These are phyloP conservation scores for Lotus japonicus DNA, from an alignment of 306 rosid genomes.

Conservation along the genomic window DNA sequence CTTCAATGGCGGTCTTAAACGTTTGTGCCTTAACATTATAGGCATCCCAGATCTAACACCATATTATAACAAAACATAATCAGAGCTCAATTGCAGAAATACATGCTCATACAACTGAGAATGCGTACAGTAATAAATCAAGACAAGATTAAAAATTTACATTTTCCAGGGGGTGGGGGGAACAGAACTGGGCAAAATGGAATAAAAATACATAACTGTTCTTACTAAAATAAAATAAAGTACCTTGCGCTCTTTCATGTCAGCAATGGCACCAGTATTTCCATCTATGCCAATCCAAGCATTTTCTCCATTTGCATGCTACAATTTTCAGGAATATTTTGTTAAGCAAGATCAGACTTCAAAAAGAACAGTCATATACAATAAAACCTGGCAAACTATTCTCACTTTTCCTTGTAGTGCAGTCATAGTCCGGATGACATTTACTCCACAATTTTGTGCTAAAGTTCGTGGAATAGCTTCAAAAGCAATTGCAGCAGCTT, in stretches of 20 bases:
- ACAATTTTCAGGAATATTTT: conserved; percentile 14
- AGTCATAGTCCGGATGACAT: conserved; percentile 94
- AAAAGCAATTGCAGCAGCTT: conserved; percentile 97
- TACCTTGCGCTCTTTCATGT: conserved; percentile 88
- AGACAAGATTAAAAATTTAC: not conserved
- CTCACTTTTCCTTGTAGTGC: conserved; percentile 91
- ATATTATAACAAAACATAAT: conserved; percentile 3
- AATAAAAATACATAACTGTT: not conserved
- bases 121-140: not conserved
- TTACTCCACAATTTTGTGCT: conserved; percentile 98
- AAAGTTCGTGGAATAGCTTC: conserved; percentile 96
- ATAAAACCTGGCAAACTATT: not conserved
- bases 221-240: not conserved
- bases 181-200: not conserved
- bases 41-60: conserved; percentile 84
- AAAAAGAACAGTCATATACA: not conserved
- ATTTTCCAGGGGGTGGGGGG: not conserved
- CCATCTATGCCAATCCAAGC: conserved; percentile 98
- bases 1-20: conserved; percentile 97
- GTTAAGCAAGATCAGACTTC: not conserved
- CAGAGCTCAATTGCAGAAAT: not conserved
- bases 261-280: conserved; percentile 65
- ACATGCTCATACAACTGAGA: not conserved
- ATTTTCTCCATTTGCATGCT: conserved; percentile 94
- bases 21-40: conserved; percentile 96